Evolutionary conservation across 108 stramenopile species (phyloP).

Genomic region (Epithemia pelagica): DNA sequence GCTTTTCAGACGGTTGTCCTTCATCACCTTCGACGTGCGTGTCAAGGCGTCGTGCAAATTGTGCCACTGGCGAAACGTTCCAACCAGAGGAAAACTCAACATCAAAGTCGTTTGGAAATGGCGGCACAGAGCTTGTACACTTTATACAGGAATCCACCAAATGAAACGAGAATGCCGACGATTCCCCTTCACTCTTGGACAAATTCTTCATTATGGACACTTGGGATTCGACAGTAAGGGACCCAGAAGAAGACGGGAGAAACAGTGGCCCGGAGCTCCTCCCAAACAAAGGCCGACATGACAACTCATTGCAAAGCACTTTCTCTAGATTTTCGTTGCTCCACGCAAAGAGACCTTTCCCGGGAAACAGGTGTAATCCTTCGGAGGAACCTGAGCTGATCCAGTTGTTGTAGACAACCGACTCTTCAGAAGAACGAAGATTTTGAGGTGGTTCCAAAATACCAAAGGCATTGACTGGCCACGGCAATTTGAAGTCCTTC

Average conservation of each 20-base stretch:
- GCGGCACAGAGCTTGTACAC: neutral
- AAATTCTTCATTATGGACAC: neutral
- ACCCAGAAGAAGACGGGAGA: neutral
- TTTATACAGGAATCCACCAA: neutral
- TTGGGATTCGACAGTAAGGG: neutral
- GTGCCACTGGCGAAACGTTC: neutral
- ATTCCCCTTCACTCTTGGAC: neutral
- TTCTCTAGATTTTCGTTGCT: neutral
- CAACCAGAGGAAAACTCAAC: no score
- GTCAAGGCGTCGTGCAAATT: neutral
- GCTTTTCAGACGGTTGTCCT: neutral
- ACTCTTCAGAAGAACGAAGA: neutral
- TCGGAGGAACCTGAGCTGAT: neutral
- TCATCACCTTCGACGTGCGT: neutral
- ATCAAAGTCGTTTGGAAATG: neutral
- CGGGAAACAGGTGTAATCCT: neutral
- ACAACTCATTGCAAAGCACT: neutral
- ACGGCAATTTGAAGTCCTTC: neutral
- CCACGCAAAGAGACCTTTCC: neutral
- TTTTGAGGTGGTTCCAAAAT: neutral
- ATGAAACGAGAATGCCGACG: neutral
- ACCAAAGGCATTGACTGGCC: conserved; percentile 1
- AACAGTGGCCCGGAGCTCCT: neutral
- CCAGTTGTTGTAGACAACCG: neutral
- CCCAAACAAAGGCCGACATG: neutral